A percentile compares a stretch with the other conserved stretches of the same genome.
phyloP scores from a whole-genome alignment of 208 protist species.

The Trypanosoma scelopori region DNA sequence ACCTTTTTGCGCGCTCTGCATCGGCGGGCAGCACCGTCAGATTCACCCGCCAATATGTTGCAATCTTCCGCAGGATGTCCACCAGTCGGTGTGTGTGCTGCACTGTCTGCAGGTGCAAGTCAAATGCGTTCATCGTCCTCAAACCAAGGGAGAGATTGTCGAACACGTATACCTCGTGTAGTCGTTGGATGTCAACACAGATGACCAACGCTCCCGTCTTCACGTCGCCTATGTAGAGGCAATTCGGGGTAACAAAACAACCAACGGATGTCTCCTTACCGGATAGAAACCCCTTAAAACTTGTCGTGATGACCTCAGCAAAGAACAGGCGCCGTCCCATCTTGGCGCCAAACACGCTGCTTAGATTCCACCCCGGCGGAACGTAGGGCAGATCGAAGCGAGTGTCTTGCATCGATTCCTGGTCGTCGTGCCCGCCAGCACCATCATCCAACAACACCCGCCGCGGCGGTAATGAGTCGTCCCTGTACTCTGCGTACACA shows the following conservation, averaged over 20 bases:
- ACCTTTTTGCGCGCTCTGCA: conserved; percentile 7
- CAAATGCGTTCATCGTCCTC: conserved; percentile 10
- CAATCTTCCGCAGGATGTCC: conserved; percentile 17
- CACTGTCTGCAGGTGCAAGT: conserved; percentile 6
- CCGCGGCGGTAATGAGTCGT: neutral
- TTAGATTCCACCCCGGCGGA: conserved; percentile 14
- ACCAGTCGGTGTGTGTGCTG: conserved; percentile 19
- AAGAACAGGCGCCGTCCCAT: conserved; percentile 23
- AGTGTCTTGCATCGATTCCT: conserved; percentile 2
- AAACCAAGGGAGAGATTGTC: conserved; percentile 7
- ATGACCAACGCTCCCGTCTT: conserved; percentile 20
- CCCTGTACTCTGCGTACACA: conserved; percentile 15
- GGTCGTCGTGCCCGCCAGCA: neutral
- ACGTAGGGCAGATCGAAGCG: conserved; percentile 20
- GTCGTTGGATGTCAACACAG: conserved; percentile 17
- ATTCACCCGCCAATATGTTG: conserved; percentile 8
- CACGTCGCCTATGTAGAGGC: conserved; percentile 27
- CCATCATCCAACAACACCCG: neutral
- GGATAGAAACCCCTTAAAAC: conserved; percentile 27
- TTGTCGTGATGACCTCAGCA: conserved; percentile 15
- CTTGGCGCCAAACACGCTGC: conserved; percentile 16
- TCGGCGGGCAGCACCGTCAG: neutral
- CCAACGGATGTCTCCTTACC: conserved; percentile 19
- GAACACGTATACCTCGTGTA: conserved; percentile 21
- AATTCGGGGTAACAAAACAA: conserved; percentile 31